phyloP scores from a whole-genome alignment of 208 protist species.

The Angomonas deanei region DNA sequence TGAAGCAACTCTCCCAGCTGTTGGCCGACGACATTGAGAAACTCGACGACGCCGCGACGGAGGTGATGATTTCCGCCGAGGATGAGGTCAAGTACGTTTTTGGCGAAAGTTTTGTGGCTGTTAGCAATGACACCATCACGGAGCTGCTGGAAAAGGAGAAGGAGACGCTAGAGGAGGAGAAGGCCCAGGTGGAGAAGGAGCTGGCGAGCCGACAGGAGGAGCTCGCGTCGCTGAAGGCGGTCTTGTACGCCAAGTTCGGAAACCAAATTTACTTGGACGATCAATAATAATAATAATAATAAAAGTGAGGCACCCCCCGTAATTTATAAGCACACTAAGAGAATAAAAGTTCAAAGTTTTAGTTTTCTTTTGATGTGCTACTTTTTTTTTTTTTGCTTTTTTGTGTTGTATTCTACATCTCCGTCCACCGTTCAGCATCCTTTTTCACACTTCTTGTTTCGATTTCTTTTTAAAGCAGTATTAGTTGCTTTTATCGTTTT shows the following conservation, averaged over 20 bases:
- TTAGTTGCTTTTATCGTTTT: constrained; percentile 6
- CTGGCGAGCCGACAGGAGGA: constrained; percentile 36
- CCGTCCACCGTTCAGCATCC: neutral
- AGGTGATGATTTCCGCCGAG: constrained; percentile 39
- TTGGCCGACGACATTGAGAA: constrained; percentile 73
- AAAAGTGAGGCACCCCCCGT: neutral
- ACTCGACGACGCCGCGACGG: constrained; percentile 38
- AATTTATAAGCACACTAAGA: too few species aligned
- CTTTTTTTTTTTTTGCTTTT: constrained; percentile 2
- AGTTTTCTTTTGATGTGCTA: neutral
- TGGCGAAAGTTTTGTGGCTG: constrained; percentile 80
- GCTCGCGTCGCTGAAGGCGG: constrained; percentile 77
- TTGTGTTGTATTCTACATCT: constrained; percentile 4
- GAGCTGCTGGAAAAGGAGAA: constrained; percentile 64
- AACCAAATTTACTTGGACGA: constrained; percentile 89
- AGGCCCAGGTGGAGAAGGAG: constrained; percentile 46
- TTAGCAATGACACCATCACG: constrained; percentile 51
- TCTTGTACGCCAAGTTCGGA: constrained; percentile 87
- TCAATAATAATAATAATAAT: constrained; percentile 2
- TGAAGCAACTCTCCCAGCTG: constrained; percentile 32
- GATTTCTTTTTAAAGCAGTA: constrained; percentile 17
- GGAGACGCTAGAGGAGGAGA: constrained; percentile 33
- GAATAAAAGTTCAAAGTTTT: too few species aligned
- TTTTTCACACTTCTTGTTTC: neutral
- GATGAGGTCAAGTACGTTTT: constrained; percentile 81